These are phyloP conservation scores for Lichtheimia corymbifera DNA, from an alignment of 371 early-diverging fungal genomes.

Conservation along the genomic window DNA sequence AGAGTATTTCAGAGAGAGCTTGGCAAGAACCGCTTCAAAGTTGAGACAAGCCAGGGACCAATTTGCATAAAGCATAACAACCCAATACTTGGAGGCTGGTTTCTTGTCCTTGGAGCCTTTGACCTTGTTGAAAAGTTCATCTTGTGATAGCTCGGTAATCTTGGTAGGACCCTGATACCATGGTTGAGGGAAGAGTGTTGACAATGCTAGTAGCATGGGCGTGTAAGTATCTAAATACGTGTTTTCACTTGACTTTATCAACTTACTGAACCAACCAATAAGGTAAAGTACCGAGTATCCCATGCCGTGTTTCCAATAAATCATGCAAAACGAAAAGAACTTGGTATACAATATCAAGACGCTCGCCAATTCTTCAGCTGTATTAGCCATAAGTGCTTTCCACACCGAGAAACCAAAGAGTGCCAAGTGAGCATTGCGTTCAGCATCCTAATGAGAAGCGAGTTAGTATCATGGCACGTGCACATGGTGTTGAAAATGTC, in stretches of 20 bases:
- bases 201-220: conserved; percentile 48
- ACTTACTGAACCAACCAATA: conserved; percentile 53
- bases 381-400: conserved; percentile 43
- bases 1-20: conserved; percentile 41
- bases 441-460: conserved; percentile 24
- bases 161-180: conserved; percentile 61
- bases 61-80: conserved; percentile 52
- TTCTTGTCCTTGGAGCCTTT: conserved; percentile 10
- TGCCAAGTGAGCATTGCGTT: conserved; percentile 29
- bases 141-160: conserved; percentile 38
- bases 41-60: conserved; percentile 55
- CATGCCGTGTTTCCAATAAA: conserved; percentile 39
- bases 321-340: conserved; percentile 44
- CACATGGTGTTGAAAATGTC: not conserved
- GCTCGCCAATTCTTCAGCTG: conserved; percentile 60
- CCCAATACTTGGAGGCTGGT: conserved; percentile 36
- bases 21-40: conserved; percentile 52
- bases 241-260: too few species aligned
- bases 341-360: conserved; percentile 60
- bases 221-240: not conserved
- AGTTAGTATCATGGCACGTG: not conserved
- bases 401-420: conserved; percentile 31
- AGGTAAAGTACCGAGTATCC: conserved; percentile 40
- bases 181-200: conserved; percentile 57
- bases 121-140: conserved; percentile 8